Evolutionary conservation across 768 basidiomycete species (phyloP), one percentile per base, ranked within the genome.

Genomic region (Psilocybe cubensis): DNA sequence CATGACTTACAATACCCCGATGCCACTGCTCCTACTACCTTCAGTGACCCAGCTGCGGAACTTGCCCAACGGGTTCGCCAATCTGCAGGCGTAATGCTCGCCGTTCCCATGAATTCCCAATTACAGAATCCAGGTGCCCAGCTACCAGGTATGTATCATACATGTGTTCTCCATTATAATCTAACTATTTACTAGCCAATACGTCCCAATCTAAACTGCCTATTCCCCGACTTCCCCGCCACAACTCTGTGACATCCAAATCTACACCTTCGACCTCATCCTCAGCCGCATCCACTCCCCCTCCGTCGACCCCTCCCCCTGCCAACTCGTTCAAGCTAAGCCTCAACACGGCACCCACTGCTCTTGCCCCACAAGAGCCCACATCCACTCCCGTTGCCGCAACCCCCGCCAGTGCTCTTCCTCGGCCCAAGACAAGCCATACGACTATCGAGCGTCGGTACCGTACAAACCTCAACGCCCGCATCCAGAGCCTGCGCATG

Each of bases 401-500:
- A 41, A 57, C 63, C 18, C 42, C 64, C 21, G 33, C 63, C 31
- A 33, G 29, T 44, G 23, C 69, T 58, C 33, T 61, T 18, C 57
- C 72, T 1, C 81, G 88, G 1, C 84, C 88, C n/a, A 94, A 94
- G 74, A 94, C 92, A 0, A 89, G 88, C 63, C 92, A 94, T 67
- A 94, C 92, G 3, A 93, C 92, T 20, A 94, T 94, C 58, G 92
- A 94, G 72, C 83, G 92, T 9, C 83, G 92, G 40, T 94, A 94
- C 70, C 87, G 92, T 54, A 94, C 92, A 1, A 94, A 94, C 68
- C 79, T 94, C 43, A 94, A 94, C 63, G 89, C 91, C 0, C 88
- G 92, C 47, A 94, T 94, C 28, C 88, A 90, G 57, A 86, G 85
- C 52, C 77, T 94, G 46, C 87, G 89, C 58, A 83, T 86, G 66